Evolutionary conservation across 2,329 filamentous ascomycete genomes (phyloP).

Genomic region (Epichloe gansuensis): DNA sequence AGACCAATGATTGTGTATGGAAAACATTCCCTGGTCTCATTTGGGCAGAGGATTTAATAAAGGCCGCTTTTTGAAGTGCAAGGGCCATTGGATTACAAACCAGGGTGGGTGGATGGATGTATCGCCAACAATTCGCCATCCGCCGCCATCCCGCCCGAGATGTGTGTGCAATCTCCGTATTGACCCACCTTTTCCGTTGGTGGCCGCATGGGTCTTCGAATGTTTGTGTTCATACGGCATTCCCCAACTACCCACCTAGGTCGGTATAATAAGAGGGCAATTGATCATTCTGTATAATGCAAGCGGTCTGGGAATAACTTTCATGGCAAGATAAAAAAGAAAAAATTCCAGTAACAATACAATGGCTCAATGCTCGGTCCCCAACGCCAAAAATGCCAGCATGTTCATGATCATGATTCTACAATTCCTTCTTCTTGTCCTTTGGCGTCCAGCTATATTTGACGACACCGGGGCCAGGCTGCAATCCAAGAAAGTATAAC

Average conservation of each 20-base stretch:
- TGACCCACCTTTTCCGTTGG: background rate
- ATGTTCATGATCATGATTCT: background rate
- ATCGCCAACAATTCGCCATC: background rate
- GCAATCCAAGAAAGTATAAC: slow-evolving; percentile 7
- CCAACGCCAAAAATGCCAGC: background rate
- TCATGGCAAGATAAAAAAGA: background rate
- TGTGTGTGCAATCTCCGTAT: background rate
- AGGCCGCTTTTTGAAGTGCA: too few species aligned
- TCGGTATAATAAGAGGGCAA: too few species aligned
- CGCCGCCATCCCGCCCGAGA: background rate
- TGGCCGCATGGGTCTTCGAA: background rate
- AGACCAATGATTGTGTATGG: too few species aligned
- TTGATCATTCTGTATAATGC: too few species aligned
- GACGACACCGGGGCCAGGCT: slow-evolving; percentile 3
- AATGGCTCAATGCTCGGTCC: background rate
- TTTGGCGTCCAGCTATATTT: slow-evolving; percentile 6
- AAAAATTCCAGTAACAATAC: background rate
- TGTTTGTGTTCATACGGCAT: background rate
- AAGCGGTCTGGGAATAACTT: too few species aligned
- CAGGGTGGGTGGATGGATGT: too few species aligned
- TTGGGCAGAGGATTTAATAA: too few species aligned
- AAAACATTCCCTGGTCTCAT: too few species aligned
- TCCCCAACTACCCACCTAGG: background rate
- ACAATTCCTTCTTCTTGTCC: slow-evolving; percentile 5
- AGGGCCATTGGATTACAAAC: too few species aligned